phyloP scores from a whole-genome alignment of 495 filamentous ascomycete genomes.

The Oidiodendron maius region DNA sequence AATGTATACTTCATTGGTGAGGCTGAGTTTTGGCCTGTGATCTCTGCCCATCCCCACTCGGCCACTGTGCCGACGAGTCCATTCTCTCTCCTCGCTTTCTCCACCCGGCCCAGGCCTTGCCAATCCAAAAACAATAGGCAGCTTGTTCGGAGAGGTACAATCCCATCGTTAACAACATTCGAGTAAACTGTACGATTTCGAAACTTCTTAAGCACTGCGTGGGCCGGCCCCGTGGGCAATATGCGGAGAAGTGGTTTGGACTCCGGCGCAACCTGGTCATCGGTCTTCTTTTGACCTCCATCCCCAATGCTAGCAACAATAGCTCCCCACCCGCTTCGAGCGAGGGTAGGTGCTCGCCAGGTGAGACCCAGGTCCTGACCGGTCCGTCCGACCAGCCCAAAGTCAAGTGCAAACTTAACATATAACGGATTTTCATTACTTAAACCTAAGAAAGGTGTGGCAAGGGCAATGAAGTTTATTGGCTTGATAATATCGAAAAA shows the following conservation, averaged over 20 bases:
- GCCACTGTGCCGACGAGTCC: constrained; percentile 87
- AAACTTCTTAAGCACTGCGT: constrained; percentile 79
- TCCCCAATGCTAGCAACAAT: constrained; percentile 73
- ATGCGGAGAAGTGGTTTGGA: constrained; percentile 89
- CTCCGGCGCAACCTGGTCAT: constrained; percentile 61
- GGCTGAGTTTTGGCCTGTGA: constrained; percentile 74
- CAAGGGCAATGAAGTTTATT: constrained; percentile 89
- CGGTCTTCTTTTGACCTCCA: constrained; percentile 54
- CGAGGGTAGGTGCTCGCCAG: constrained; percentile 82
- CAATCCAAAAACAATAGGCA: constrained; percentile 96
- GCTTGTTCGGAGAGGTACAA: constrained; percentile 90
- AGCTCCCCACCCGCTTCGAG: constrained; percentile 81
- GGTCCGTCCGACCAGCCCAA: constrained; percentile 89
- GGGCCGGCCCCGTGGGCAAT: constrained; percentile 86
- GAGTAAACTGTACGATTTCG: constrained; percentile 90
- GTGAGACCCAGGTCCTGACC: constrained; percentile 92
- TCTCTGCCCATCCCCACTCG: constrained; percentile 89
- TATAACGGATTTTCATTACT: constrained; percentile 98
- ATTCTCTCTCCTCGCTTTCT: constrained; percentile 90
- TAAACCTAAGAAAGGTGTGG: constrained; percentile 83
- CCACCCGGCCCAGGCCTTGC: constrained; percentile 86
- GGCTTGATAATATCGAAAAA: constrained; percentile 88
- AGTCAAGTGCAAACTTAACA: constrained; percentile 93
- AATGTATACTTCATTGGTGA: constrained; percentile 27
- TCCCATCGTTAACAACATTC: constrained; percentile 97